Evolutionary conservation across 2,329 filamentous ascomycete species (phyloP), one percentile per base, ranked within the genome.

Genomic region (Ophiosphaerella narmari): DNA sequence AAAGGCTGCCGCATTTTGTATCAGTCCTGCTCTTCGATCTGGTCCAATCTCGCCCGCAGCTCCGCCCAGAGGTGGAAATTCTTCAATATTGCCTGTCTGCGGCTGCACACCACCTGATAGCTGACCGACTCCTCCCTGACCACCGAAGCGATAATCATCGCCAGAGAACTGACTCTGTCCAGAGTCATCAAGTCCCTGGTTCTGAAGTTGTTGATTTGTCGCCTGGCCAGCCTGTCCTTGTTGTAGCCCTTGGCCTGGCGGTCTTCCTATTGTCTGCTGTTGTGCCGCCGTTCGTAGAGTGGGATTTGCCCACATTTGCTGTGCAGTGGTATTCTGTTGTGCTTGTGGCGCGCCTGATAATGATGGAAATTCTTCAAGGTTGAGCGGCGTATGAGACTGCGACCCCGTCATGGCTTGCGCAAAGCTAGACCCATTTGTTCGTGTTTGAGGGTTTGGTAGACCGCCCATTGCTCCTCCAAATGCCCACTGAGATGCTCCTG

Each of bases 291-390:
- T 74, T 60, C 80, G 80, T 61, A 83, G 78, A 49, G 78, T 81
- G 18, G 80, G 78, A 62, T 83, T 84, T 55, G 80, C 82, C 81
- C 81, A 81, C 65, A 82, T 77, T 59, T 81, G 72, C 72, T 82
- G 77, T 39, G 78, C 73, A 41, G 69, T 64, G 33, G 78, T 78
- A 50, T 78, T 81, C 57, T 81, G 80, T 48, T 81, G 78, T 57
- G 80, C 75, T 65, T 84, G 81, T 29, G 82, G 77, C 14, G 79
- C 77, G 48, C 81, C 80, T 38, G 82, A 84, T 60, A 86, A 72
- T 9, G 82, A 83, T 39, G 84, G 84, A 49, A 86, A 86, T 65
- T 86, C 84, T 65, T 81, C 81, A 46, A 81, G 74, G 66, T 84
- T 82, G 60, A 84, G 70, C 49, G 81, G 77, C 23, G 80, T 78